Evolutionary conservation across 2,329 filamentous ascomycete genomes (phyloP).

Genomic region (Xylaria sp.): DNA sequence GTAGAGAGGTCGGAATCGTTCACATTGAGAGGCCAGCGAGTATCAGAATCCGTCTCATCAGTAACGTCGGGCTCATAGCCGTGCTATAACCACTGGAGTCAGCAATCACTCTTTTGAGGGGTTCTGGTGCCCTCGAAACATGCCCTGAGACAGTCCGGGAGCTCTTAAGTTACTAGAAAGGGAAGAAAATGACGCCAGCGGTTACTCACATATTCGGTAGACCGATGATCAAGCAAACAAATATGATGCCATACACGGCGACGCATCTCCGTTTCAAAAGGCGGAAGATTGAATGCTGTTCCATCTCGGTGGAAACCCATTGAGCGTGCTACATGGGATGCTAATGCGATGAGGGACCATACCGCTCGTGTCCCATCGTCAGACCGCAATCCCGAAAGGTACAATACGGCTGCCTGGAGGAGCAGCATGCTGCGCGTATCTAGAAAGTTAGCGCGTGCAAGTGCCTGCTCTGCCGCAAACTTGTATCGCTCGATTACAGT

Average conservation of each 20-base stretch:
- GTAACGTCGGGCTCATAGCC: conserved; percentile 58
- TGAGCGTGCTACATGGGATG: conserved; percentile 49
- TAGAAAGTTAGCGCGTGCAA: conserved; percentile 71
- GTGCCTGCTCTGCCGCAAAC: conserved; percentile 71
- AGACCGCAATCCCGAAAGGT: conserved; percentile 64
- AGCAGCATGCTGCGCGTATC: conserved; percentile 71
- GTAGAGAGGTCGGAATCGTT: conserved; percentile 62
- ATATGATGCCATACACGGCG: conserved; percentile 64
- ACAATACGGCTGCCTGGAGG: conserved; percentile 71
- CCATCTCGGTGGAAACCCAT: conserved; percentile 64
- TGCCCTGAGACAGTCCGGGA: no score
- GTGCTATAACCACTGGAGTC: conserved; percentile 42
- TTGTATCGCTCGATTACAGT: conserved; percentile 65
- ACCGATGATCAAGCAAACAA: conserved; percentile 58
- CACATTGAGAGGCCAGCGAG: conserved; percentile 61
- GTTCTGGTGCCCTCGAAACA: no score
- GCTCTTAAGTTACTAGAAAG: no score
- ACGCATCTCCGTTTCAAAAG: conserved; percentile 64
- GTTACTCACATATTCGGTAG: conserved; percentile 54
- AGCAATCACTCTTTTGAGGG: no score
- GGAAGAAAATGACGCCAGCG: no score
- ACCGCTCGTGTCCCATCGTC: conserved; percentile 54
- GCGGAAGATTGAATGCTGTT: conserved; percentile 57
- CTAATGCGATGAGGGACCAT: conserved; percentile 53
- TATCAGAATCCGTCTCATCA: conserved; percentile 56